Evolutionary conservation across 2,329 filamentous ascomycete species (phyloP).

Genomic region (Alternaria alternata): DNA sequence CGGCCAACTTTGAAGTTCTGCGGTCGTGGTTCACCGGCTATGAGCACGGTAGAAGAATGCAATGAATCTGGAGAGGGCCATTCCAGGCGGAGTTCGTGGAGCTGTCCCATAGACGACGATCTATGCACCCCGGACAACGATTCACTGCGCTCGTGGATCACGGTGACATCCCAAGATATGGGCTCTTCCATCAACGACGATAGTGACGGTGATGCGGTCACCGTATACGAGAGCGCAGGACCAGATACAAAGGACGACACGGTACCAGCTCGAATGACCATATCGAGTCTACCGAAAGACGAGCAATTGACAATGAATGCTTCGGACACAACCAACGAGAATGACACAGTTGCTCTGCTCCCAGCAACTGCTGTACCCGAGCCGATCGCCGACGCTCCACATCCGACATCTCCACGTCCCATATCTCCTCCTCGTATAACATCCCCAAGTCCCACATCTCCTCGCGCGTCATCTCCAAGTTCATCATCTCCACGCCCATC

Average conservation of each 20-base stretch:
- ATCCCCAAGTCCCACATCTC: not conserved
- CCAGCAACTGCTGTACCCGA: not conserved
- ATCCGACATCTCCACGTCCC: not conserved
- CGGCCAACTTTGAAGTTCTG: not conserved
- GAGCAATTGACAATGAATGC: not conserved
- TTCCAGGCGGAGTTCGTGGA: not conserved
- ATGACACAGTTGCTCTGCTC: not conserved
- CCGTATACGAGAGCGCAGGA: not conserved
- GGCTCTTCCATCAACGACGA: not conserved
- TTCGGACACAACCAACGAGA: not conserved
- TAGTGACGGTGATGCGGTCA: not conserved
- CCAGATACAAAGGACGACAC: not conserved
- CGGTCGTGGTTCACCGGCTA: not conserved
- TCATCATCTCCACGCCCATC: not conserved
- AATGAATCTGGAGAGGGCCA: not conserved
- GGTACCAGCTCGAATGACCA: not conserved
- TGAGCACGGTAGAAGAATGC: not conserved
- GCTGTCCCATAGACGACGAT: not conserved
- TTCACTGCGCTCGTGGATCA: not conserved
- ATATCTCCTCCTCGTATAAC: too few relatives aligned
- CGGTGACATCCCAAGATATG: not conserved
- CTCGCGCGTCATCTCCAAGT: not conserved
- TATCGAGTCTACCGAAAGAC: not conserved
- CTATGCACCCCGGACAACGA: not conserved
- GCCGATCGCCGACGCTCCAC: not conserved